Percentiles rank a stretch among this genome's conserved stretches.
phyloP scores from a whole-genome alignment of 768 basidiomycete species.

The Mycena polygramma region DNA sequence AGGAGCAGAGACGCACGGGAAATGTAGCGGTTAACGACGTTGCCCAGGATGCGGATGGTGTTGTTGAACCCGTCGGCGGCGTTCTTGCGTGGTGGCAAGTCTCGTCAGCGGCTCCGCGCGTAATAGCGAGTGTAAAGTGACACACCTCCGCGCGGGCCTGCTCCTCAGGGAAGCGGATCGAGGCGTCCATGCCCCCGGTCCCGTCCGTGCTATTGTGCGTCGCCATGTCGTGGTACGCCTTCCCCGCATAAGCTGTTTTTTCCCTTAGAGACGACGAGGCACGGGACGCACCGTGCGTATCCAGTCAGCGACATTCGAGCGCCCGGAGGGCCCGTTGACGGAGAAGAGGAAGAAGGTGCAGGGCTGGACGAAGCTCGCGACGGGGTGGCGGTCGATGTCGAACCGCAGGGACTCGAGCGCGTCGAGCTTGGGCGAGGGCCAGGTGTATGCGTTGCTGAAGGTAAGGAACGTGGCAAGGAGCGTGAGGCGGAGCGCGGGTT shows the following conservation, averaged over 20 bases:
- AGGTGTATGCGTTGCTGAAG: neutral
- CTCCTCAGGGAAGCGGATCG: conserved; percentile 6
- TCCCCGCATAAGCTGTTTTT: neutral
- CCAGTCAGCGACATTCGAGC: neutral
- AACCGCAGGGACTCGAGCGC: neutral
- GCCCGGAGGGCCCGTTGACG: neutral
- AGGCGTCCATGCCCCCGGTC: neutral
- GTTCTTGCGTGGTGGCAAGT: neutral
- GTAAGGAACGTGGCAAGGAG: neutral
- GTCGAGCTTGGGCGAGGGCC: conserved; percentile 1
- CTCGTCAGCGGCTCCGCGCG: neutral
- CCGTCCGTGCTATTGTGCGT: neutral
- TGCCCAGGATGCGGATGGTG: neutral
- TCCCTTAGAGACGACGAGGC: no score
- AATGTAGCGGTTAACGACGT: neutral
- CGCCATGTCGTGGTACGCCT: conserved; percentile 11
- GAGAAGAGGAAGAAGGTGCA: neutral
- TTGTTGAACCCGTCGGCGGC: neutral
- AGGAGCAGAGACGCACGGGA: neutral
- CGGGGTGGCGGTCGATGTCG: neutral
- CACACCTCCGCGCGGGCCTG: conserved; percentile 2
- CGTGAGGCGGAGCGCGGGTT: neutral
- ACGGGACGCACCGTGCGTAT: conserved; percentile 1
- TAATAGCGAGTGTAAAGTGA: neutral
- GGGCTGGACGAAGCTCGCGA: conserved; percentile 1